These are phyloP conservation scores for Orbilia blumenaviensis DNA, from an alignment of 2,329 filamentous ascomycete genomes.

Conservation along the genomic window DNA sequence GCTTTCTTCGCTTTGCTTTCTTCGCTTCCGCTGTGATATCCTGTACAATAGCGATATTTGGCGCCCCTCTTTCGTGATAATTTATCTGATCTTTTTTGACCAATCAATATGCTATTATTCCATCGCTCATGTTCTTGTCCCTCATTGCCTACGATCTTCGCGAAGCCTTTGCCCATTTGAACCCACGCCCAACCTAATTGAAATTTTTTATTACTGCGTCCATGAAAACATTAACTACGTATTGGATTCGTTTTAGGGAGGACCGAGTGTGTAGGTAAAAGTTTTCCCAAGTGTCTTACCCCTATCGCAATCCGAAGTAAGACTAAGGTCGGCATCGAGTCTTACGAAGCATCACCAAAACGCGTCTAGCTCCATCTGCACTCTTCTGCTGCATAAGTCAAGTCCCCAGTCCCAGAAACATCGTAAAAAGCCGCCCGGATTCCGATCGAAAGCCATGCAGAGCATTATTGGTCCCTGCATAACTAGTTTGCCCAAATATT, in stretches of 20 bases:
- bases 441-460: conserved; percentile 4
- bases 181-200: background rate
- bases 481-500: conserved; percentile 9
- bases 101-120: background rate
- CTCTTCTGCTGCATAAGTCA: background rate
- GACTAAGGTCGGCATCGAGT: background rate
- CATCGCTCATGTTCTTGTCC: background rate
- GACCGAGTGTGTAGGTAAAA: background rate
- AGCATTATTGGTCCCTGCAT: conserved; percentile 33
- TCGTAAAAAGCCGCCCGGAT: conserved; percentile 11
- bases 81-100: conserved; percentile 13
- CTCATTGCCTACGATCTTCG: background rate
- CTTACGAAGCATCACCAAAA: conserved; percentile 13
- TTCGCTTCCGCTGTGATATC: conserved; percentile 29
- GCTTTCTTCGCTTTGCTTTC: background rate
- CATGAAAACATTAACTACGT: background rate
- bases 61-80: conserved; percentile 35
- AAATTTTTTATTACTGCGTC: background rate
- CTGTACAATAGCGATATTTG: conserved; percentile 53
- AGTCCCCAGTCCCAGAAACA: conserved; percentile 3
- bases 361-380: background rate
- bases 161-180: background rate
- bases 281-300: background rate
- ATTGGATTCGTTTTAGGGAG: background rate
- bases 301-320: background rate